Evolutionary conservation across 2,329 filamentous ascomycete genomes (phyloP), one percentile per base, ranked within the genome.

Genomic region (Botrytis fragariae): DNA sequence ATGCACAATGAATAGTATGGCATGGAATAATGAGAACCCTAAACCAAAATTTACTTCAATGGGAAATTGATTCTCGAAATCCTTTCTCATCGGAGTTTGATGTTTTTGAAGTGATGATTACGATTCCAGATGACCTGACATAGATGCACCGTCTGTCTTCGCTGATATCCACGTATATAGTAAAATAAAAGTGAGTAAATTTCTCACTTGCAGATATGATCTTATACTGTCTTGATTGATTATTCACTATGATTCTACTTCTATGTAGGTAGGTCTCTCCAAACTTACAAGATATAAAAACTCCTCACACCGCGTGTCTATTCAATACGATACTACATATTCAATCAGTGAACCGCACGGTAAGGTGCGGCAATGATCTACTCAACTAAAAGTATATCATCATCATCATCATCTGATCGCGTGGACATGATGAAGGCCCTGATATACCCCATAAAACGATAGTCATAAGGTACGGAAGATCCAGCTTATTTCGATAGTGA

Each of bases 301-400:
- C 9, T 32, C 22, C 0, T 14, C 1, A 4, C 1, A 20, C 0
- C 8, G 2, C 4, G 4, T 48, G 9, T 48, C 45, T 25, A 25
- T 12, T 25, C 9, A 25, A 48, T 25, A 7, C 25, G 12, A 12
- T 12, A 48, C 4, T 48, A 25, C 10, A 25, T 10, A 48, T 48
- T 3, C 8, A 48, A 48, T 48, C 10, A 48, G 45, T 12, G 45
- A 48, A 48, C 22, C 22, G 9, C 9, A 12, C 4, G 22, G 9
- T 9, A 48, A 48, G 45, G 4, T 48, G 22, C 8, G 7, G 22
- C 25, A 10, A 10, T 10, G 8, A 48, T 9, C 5, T 4, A 25
- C 25, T 25, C 8, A 25, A 25, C 9, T n/a, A n/a, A n/a, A n/a
- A n/a, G 20, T 48, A 3, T 25, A 48, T 22, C 45, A 48, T 48